These are phyloP conservation scores for Podospora appendiculata DNA, from an alignment of 495 filamentous ascomycete species.

Conservation along the genomic window DNA sequence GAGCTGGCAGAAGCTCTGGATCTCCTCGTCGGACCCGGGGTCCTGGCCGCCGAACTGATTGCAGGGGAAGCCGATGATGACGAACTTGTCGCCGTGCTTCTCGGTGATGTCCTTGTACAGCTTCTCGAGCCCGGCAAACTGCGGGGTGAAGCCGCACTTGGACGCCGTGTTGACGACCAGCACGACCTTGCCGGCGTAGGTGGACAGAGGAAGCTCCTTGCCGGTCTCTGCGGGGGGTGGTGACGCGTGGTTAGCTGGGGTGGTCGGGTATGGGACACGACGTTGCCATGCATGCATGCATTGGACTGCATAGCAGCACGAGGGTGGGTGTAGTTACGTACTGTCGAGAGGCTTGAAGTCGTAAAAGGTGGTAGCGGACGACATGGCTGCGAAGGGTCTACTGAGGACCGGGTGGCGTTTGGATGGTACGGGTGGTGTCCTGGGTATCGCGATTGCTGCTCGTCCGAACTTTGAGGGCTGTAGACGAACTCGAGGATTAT, in stretches of 20 bases:
- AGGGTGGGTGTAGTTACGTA: constrained; percentile 34
- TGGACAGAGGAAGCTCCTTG: constrained; percentile 54
- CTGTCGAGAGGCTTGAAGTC: constrained; percentile 83
- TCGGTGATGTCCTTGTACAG: constrained; percentile 73
- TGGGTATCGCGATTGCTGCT: neutral
- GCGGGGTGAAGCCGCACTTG: constrained; percentile 98
- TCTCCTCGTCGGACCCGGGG: constrained; percentile 80
- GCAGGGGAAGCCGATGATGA: constrained; percentile 92
- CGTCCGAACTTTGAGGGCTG: too few relatives aligned
- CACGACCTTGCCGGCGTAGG: constrained; percentile 82
- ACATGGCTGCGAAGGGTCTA: constrained; percentile 53
- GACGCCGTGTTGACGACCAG: constrained; percentile 97
- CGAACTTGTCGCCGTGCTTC: constrained; percentile 65
- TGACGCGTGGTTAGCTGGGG: neutral
- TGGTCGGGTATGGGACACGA: too few relatives aligned
- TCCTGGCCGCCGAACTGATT: constrained; percentile 95
- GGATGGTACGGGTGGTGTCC: neutral
- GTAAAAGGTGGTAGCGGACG: constrained; percentile 83
- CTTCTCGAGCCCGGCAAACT: constrained; percentile 84
- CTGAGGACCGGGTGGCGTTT: neutral
- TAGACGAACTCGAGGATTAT: too few relatives aligned
- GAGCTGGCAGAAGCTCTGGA: constrained; percentile 83
- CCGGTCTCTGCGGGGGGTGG: constrained; percentile 59
- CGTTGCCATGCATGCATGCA: too few relatives aligned
- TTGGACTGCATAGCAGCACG: neutral